Conservation (phyloP, 176 grass and related monocot species). For the Urochloa ruziziensis region DNA sequence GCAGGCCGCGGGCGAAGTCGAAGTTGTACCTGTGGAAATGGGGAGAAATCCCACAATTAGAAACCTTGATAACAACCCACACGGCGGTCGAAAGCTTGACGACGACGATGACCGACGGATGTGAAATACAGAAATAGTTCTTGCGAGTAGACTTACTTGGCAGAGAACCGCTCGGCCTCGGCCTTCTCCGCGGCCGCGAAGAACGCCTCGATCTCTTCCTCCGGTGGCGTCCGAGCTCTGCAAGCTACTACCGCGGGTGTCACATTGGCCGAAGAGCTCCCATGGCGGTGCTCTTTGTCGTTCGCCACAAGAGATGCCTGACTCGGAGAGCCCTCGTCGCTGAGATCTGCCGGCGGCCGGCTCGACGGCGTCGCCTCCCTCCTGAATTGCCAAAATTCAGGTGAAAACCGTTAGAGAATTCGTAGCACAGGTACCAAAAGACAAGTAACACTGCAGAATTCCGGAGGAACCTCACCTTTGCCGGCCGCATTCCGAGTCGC, state of each 20-base stretch:
- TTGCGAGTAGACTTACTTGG: conserved; percentile 75
- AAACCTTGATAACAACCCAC: background rate
- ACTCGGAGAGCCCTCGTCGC: conserved; percentile 41
- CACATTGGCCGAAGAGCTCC: background rate
- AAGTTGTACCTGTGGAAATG: conserved; percentile 68
- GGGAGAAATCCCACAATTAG: background rate
- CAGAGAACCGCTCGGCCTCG: conserved; percentile 45
- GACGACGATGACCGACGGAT: background rate
- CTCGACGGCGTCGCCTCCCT: conserved; percentile 55
- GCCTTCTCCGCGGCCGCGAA: conserved; percentile 59
- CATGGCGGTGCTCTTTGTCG: background rate
- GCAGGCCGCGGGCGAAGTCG: conserved; percentile 52
- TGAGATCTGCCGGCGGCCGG: conserved; percentile 20
- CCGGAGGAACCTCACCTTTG: background rate
- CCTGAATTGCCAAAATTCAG: conserved; percentile 35
- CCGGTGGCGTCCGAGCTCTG: conserved; percentile 31
- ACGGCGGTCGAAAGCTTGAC: background rate
- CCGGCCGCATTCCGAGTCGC: background rate
- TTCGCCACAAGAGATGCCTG: background rate
- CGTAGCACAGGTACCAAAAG: background rate
- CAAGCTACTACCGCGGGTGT: background rate
- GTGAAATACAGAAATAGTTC: too few relatives aligned
- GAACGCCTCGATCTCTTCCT: conserved; percentile 68
- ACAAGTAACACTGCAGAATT: background rate
- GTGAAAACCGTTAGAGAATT: background rate